Base-by-base conservation (phyloP, 73 alveolate genomes). In the Strombidium stylifer region DNA sequence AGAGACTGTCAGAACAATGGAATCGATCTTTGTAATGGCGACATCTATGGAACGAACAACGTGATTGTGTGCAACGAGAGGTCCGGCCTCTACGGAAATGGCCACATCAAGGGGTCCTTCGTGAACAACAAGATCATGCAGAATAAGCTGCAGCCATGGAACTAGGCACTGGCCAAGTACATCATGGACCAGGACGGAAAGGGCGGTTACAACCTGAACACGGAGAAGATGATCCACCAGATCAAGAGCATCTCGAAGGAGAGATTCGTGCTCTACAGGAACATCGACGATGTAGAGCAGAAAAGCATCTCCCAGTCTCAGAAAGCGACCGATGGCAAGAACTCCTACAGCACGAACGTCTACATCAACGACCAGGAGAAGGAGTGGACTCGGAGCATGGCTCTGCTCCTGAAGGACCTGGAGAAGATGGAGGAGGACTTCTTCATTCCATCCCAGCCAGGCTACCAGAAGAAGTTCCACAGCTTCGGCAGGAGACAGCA, bases 101-200 rank as follows among this genome's bases (percentile, higher is more conserved):
- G 62, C 6, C 62, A 49, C 40, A 49, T 49, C 40, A 49, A 49
- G 15, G 62, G 62, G 5, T n/a, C 4, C 5, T 49, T 49, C 40
- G 10, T 11, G 25, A 49, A 11, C 41, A 49, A 49, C 25, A 49
- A 49, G 25, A 15, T 49, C 6, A 15, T 49, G 25, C 16, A 15
- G 16, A 49, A 49, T 23, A 49, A 49, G 40, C 16, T 49, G 62
- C 62, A n/a, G n/a, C n/a, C 41, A 5, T 49, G 62, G 62, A 49
- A 49, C 40, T 5, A 49, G n/a, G 62, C 41, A 7, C 62, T 49
- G 20, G 6, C 41, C 25, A 49, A 49, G 62, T 49, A 49, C 25
- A 49, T 49, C 6, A 49, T 49, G 62, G 62, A 49, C 15, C 19
- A 49, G 19, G 62, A 49, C n/a, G n/a, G n/a, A 7, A 49, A 23